Base-by-base conservation (phyloP, 169 alveolate genomes). In the Toxoplasma gondii region DNA sequence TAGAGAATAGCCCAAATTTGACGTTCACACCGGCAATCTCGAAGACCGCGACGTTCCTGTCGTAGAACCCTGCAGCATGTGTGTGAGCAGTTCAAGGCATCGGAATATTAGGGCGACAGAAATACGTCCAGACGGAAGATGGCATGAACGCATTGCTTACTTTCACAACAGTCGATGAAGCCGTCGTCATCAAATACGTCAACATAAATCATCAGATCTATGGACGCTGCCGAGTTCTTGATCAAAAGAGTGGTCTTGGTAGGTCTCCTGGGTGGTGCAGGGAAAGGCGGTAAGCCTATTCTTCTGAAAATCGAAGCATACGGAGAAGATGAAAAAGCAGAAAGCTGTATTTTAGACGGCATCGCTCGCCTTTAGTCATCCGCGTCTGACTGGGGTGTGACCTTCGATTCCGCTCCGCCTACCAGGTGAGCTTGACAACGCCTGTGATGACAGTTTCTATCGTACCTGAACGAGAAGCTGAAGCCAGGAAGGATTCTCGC, bases 171-270 rank as follows among this genome's bases (percentile, higher is more conserved):
- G 39, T 78, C 87, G 80, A 92, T 78, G 91, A 82, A 92, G 1
- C 94, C 94, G 87, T 92, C 94, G 24, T 70, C 92, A 41, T 92
- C 94, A 36, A 92, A 80, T 9, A 92, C 87, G 34, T 92, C 94
- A 0, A 92, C 87, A 31, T 92, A 92, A 31, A 92, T 67, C 70
- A 92, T 78, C 36, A 92, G 44, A 53, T 78, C 94, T 29, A 64
- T 38, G 53, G 94, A 91, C 36, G 31, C 91, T n/a, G 44, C 53
- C 41, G 94, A 34, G 38, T 70, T 38, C 80, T 69, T 81, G 45
- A 91, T 54, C n/a, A 27, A 22, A 36, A 91, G 43, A 36, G 81
- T 39, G 9, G 94, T 91, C 54, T 58, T 58, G 36, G 27, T 36
- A 7, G 94, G 91, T 41, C 91, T 17, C 44, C 49, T 91, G 24